Percentiles rank a stretch among this genome's conserved stretches.
phyloP scores from a whole-genome alignment of 148 eudicot genomes.

The Vaccinium corymbosum region DNA sequence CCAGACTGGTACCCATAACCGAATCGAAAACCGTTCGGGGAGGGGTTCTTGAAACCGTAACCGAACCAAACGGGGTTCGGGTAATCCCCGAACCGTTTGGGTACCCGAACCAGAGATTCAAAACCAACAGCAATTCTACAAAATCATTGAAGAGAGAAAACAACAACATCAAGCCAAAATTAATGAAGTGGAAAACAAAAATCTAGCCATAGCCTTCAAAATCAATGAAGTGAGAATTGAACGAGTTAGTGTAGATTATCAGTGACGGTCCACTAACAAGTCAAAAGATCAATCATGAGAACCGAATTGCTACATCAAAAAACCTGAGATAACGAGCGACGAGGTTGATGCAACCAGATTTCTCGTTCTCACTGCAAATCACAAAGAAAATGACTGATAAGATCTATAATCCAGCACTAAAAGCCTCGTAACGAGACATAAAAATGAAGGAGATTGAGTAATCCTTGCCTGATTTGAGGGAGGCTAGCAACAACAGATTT shows the following conservation, averaged over 20 bases:
- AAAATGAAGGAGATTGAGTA: not conserved
- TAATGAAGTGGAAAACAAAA: not conserved
- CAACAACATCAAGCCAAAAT: not conserved
- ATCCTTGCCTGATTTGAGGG: conserved; percentile 54
- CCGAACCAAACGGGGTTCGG: too few species aligned
- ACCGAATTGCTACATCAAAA: not conserved
- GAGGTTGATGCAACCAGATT: conserved; percentile 92
- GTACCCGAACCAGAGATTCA: too few species aligned
- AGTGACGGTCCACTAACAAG: not conserved
- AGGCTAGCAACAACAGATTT: conserved; percentile 53
- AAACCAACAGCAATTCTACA: too few species aligned
- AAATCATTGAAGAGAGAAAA: not conserved
- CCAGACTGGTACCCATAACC: too few species aligned
- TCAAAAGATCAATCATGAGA: not conserved
- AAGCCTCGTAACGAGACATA: not conserved
- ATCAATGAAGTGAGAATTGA: not conserved
- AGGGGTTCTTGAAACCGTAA: too few species aligned
- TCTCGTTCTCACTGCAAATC: conserved; percentile 81
- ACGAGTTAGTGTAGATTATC: not conserved
- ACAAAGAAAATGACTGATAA: conserved; percentile 6
- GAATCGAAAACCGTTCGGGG: too few species aligned
- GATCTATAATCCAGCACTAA: conserved; percentile 3
- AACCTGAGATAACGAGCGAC: conserved; percentile 92
- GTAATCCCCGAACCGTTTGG: too few species aligned
- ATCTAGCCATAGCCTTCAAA: not conserved